A percentile compares a stretch with the other conserved stretches of the same genome.
These are phyloP conservation scores for Dichotomopilus funicola DNA, from an alignment of 2,329 filamentous ascomycete genomes.

Conservation along the genomic window DNA sequence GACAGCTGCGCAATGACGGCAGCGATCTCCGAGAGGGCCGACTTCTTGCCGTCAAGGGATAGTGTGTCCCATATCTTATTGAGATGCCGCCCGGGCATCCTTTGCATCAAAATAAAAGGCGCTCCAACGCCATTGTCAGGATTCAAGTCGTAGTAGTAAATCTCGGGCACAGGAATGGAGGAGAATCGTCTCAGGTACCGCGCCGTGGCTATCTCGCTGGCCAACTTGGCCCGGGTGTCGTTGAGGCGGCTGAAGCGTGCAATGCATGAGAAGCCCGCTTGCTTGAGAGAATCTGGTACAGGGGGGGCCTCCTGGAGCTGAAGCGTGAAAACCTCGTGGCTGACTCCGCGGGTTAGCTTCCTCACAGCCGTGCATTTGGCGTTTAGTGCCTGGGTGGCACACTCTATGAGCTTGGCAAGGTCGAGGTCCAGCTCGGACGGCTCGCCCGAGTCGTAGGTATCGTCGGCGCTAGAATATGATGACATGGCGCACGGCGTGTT, in stretches of 20 bases:
- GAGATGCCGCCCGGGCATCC: slow-evolving; percentile 1
- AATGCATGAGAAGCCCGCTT: not conserved
- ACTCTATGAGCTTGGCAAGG: not conserved
- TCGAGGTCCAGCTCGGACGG: slow-evolving; percentile 4
- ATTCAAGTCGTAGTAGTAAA: slow-evolving; percentile 6
- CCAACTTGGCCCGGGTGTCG: not conserved
- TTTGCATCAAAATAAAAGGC: slow-evolving; percentile 3
- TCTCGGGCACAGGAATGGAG: slow-evolving; percentile 4
- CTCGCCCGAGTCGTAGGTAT: slow-evolving; percentile 6
- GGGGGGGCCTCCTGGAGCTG: not conserved
- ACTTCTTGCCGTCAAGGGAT: not conserved
- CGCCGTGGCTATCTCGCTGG: slow-evolving; percentile 6
- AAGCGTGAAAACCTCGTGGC: slow-evolving; percentile 6
- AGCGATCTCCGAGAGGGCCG: slow-evolving; percentile 4
- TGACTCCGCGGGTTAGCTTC: not conserved
- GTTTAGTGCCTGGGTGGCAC: not conserved
- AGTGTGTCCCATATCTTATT: slow-evolving; percentile 5
- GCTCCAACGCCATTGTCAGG: not conserved
- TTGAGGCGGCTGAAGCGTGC: not conserved
- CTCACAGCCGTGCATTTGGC: not conserved
- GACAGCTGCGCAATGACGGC: slow-evolving; percentile 4
- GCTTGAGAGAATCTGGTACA: not conserved
- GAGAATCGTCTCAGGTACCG: slow-evolving; percentile 1
- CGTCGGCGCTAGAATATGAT: slow-evolving; percentile 1
- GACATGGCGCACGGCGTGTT: not conserved